Evolutionary conservation across 2,329 filamentous ascomycete species (phyloP).

Genomic region (Fusarium torulosum): DNA sequence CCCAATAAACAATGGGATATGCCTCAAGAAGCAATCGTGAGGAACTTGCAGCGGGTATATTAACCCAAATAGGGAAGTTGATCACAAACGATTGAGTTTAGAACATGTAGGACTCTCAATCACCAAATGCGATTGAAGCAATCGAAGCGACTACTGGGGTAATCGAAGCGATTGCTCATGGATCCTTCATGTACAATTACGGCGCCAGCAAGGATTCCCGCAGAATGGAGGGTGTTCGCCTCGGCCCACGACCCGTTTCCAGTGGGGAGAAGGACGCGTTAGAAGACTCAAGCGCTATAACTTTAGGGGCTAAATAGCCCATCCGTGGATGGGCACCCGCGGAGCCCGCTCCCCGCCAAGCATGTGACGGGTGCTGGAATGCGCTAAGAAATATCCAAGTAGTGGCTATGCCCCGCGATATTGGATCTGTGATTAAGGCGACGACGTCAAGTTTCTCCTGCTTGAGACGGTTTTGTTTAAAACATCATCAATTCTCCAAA

Average conservation of each 20-base stretch:
- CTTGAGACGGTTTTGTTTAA: constrained; percentile 21
- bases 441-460: constrained; percentile 41
- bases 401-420: constrained; percentile 48
- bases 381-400: constrained; percentile 52
- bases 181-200: constrained; percentile 39
- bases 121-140: constrained; percentile 8
- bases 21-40: neutral
- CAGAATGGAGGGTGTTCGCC: constrained; percentile 23
- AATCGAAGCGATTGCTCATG: constrained; percentile 5
- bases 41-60: constrained; percentile 17
- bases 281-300: constrained; percentile 25
- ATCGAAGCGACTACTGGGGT: constrained; percentile 4
- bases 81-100: constrained; percentile 3
- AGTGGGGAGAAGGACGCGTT: constrained; percentile 21
- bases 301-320: constrained; percentile 21
- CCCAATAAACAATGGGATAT: neutral
- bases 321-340: constrained; percentile 12
- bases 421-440: constrained; percentile 6
- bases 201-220: constrained; percentile 31
- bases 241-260: constrained; percentile 33
- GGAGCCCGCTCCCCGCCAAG: constrained; percentile 28
- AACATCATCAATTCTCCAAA: constrained; percentile 13
- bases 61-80: constrained; percentile 17
- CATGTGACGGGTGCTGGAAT: constrained; percentile 46
- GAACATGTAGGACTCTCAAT: constrained; percentile 2